Percentiles rank a stretch among this genome's conserved stretches.
These are phyloP conservation scores for Eutrema salsugineum DNA, from an alignment of 441 rosid species.

Conservation along the genomic window DNA sequence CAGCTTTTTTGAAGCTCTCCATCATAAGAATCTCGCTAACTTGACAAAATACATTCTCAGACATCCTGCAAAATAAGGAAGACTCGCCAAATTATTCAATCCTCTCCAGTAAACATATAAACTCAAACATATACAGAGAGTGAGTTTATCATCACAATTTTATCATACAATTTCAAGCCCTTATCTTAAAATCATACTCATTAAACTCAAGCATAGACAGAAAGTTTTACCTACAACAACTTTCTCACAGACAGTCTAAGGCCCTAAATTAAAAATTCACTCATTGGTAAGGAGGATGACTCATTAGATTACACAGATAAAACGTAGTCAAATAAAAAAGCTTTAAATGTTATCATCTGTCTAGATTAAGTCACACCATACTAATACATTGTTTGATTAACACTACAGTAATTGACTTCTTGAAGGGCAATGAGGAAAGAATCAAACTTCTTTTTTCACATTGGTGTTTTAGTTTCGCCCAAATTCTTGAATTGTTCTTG, in stretches of 20 bases:
- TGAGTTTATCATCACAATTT: too few relatives aligned
- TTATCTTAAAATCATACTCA: not conserved
- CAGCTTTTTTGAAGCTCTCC: not conserved
- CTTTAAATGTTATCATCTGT: not conserved
- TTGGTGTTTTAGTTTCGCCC: slow-evolving; percentile 36
- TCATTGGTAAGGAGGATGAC: not conserved
- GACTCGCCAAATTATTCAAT: too few relatives aligned
- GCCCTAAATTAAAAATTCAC: not conserved
- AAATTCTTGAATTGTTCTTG: slow-evolving; percentile 83
- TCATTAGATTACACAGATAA: too few relatives aligned
- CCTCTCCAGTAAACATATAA: too few relatives aligned
- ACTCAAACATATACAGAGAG: too few relatives aligned
- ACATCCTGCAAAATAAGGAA: too few relatives aligned
- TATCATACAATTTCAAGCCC: too few relatives aligned
- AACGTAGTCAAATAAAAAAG: not conserved
- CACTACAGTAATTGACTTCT: not conserved
- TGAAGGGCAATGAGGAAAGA: not conserved
- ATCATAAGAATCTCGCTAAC: not conserved
- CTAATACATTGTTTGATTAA: not conserved
- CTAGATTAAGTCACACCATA: not conserved
- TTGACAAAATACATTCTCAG: not conserved
- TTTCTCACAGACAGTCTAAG: not conserved
- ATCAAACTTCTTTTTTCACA: not conserved
- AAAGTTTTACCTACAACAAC: not conserved
- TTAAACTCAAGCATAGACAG: not conserved